A percentile compares a stretch with the other conserved stretches of the same genome.
These are phyloP conservation scores for Boletus pseudo-olivaceus DNA, from an alignment of 768 basidiomycete genomes.

Conservation along the genomic window DNA sequence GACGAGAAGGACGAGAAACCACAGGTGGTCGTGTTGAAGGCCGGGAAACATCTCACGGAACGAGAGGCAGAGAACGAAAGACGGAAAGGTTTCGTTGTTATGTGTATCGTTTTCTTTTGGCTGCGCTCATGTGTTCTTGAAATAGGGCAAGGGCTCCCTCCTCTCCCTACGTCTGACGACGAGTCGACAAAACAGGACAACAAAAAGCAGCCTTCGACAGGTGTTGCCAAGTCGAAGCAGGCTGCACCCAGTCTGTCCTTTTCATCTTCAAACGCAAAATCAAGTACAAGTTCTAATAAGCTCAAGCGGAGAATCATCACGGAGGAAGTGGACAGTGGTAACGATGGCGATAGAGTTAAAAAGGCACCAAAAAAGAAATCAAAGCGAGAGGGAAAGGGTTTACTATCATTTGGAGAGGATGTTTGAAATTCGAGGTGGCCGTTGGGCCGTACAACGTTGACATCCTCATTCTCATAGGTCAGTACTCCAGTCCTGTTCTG, in stretches of 20 bases:
- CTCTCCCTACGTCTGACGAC: slow-evolving; percentile 42
- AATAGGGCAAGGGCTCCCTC: slow-evolving; percentile 59
- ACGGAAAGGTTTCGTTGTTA: slow-evolving; percentile 55
- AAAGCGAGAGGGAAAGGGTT: slow-evolving; percentile 44
- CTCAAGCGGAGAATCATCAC: slow-evolving; percentile 36
- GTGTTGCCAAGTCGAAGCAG: slow-evolving; percentile 23
- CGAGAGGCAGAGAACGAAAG: slow-evolving; percentile 75
- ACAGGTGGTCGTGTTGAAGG: slow-evolving; percentile 83
- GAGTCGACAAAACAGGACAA: slow-evolving; percentile 28
- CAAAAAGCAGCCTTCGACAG: slow-evolving; percentile 16
- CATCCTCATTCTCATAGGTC: neutral
- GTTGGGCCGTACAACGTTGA: neutral
- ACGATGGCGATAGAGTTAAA: slow-evolving; percentile 19
- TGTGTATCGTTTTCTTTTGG: neutral
- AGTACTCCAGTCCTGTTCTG: slow-evolving; percentile 4
- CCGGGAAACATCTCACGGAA: slow-evolving; percentile 82
- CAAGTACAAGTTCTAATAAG: slow-evolving; percentile 24
- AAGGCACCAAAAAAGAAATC: slow-evolving; percentile 49
- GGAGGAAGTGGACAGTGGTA: slow-evolving; percentile 30
- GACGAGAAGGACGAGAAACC: slow-evolving; percentile 76
- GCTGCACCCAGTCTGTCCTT: slow-evolving; percentile 34
- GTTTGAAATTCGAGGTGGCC: slow-evolving; percentile 14
- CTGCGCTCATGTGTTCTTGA: slow-evolving; percentile 1
- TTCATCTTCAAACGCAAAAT: slow-evolving; percentile 33
- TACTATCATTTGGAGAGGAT: slow-evolving; percentile 36